phyloP scores from a whole-genome alignment of 78 protist species.

The Salpingoeca rosetta region DNA sequence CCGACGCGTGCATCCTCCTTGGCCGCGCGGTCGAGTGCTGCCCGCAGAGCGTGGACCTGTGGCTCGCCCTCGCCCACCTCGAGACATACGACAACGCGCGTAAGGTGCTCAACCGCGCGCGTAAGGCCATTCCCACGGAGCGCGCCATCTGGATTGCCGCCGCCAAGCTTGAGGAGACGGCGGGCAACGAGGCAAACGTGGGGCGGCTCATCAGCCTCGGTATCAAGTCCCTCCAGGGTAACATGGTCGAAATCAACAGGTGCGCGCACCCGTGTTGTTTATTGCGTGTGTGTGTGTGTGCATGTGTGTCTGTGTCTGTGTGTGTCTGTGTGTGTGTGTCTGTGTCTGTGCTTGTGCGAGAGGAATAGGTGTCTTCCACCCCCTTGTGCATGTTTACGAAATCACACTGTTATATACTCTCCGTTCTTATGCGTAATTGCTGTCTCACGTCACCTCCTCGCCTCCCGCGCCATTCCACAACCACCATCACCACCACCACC shows the following conservation, averaged over 20 bases:
- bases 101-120: slow-evolving; percentile 76
- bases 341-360: not conserved
- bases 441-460: not conserved
- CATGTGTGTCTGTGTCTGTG: not conserved
- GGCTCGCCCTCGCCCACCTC: slow-evolving; percentile 93
- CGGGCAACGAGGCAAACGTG: slow-evolving; percentile 33
- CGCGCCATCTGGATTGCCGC: slow-evolving; percentile 89
- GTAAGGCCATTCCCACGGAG: slow-evolving; percentile 55
- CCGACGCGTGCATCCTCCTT: slow-evolving; percentile 76
- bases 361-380: not conserved
- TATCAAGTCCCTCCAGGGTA: slow-evolving; percentile 33
- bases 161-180: slow-evolving; percentile 84
- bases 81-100: slow-evolving; percentile 76
- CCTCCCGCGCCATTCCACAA: too few species aligned
- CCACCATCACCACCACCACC: too few species aligned
- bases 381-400: slow-evolving; percentile 22
- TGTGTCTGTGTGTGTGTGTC: not conserved
- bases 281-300: too few species aligned
- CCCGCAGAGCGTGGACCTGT: slow-evolving; percentile 69
- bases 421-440: not conserved
- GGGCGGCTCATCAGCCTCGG: slow-evolving; percentile 37
- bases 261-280: too few species aligned
- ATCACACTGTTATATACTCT: slow-evolving; percentile 25
- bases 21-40: slow-evolving; percentile 83
- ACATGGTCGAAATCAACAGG: not conserved